Conservation (phyloP, 768 basidiomycete genomes). For the Boletus fagicola region DNA sequence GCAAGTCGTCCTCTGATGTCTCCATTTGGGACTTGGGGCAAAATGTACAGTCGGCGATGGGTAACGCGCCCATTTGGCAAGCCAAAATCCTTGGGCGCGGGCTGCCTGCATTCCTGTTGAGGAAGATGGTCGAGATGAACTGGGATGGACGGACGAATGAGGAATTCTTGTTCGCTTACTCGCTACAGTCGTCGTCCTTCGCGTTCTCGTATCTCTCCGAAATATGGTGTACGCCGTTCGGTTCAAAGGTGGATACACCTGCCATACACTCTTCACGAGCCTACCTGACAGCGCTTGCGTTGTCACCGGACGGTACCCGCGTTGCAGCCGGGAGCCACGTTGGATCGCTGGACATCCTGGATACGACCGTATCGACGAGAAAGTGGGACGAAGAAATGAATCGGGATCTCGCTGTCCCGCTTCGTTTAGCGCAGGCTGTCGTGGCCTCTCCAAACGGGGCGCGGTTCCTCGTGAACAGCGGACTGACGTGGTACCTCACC, state of each 20-base stretch:
- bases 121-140: neutral
- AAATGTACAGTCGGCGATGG: neutral
- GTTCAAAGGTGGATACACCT: neutral
- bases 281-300: constrained; percentile 10
- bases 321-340: constrained; percentile 11
- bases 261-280: neutral
- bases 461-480: constrained; percentile 2
- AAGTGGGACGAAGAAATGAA: constrained; percentile 11
- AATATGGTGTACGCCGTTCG: constrained; percentile 1
- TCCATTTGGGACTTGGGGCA: constrained; percentile 6
- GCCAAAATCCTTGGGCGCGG: neutral
- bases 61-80: constrained; percentile 5
- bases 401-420: neutral
- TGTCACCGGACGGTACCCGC: constrained; percentile 18
- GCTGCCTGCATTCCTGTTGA: constrained; percentile 1
- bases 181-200: neutral
- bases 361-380: constrained; percentile 1
- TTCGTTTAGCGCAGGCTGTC: neutral
- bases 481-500: constrained; percentile 1
- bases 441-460: constrained; percentile 11
- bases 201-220: constrained; percentile 1
- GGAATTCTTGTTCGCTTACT: constrained; percentile 5
- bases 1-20: constrained; percentile 2
- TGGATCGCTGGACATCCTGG: constrained; percentile 10
- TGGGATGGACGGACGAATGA: neutral